Evolutionary conservation across 805 yeast species (phyloP).

Genomic region (Metschnikowia reukaufii): DNA sequence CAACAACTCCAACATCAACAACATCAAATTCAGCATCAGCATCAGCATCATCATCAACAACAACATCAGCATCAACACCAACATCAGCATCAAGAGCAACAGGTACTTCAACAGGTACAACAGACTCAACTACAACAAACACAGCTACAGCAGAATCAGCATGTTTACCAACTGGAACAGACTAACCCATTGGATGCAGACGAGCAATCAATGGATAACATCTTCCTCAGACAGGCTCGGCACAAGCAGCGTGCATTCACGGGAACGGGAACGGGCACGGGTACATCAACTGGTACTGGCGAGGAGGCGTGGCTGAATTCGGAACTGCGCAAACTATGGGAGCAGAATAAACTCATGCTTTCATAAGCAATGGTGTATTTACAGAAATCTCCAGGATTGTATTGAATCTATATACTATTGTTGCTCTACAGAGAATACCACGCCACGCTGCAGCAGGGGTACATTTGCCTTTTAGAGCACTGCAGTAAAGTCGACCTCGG

Average conservation of each 20-base stretch:
- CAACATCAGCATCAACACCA: neutral
- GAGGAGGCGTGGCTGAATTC: constrained; percentile 13
- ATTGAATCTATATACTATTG: neutral
- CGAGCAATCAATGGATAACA: constrained; percentile 1
- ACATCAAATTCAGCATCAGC: neutral
- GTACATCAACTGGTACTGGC: neutral
- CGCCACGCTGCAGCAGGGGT: too few relatives aligned
- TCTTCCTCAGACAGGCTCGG: constrained; percentile 6
- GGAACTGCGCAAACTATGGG: constrained; percentile 20
- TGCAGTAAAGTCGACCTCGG: constrained; percentile 13
- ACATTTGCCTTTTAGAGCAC: too few relatives aligned
- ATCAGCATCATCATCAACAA: neutral
- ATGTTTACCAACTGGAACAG: neutral
- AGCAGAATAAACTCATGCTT: constrained; percentile 19
- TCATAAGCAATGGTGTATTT: constrained; percentile 5
- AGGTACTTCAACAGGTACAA: neutral
- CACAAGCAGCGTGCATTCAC: too few relatives aligned
- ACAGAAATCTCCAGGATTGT: neutral
- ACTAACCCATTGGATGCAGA: neutral
- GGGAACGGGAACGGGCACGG: neutral
- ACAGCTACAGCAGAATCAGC: neutral
- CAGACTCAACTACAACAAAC: neutral
- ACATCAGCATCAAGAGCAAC: neutral
- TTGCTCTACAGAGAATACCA: too few relatives aligned
- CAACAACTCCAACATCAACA: neutral